A percentile compares a stretch with the other conserved stretches of the same genome.
phyloP scores from a whole-genome alignment of 768 basidiomycete species.

The Lyophyllum shimeji region DNA sequence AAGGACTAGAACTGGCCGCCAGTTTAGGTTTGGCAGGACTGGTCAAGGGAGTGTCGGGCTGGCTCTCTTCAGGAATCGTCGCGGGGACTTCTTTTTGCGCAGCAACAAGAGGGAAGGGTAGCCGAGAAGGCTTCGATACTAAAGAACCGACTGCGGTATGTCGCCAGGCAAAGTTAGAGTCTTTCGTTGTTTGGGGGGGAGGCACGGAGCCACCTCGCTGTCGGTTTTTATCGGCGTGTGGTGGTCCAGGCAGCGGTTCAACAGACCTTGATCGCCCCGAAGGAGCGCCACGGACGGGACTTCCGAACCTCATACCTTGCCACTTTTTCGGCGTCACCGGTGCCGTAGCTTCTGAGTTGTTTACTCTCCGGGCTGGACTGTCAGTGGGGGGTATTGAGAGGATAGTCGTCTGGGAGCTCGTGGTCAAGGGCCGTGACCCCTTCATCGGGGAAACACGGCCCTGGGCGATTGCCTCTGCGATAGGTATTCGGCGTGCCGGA shows the following conservation, averaged over 20 bases:
- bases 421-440: constrained; percentile 33
- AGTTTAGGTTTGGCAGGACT: constrained; percentile 20
- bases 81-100: constrained; percentile 10
- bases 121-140: constrained; percentile 9
- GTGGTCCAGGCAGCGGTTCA: constrained; percentile 13
- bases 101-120: constrained; percentile 38
- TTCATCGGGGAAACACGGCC: constrained; percentile 53
- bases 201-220: constrained; percentile 9
- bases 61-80: constrained; percentile 33
- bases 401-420: constrained; percentile 19
- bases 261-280: constrained; percentile 33
- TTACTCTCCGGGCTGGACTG: constrained; percentile 43
- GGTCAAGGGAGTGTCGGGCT: constrained; percentile 4
- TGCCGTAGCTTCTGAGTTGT: constrained; percentile 32
- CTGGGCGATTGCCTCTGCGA: constrained; percentile 48
- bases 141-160: not conserved
- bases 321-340: constrained; percentile 29
- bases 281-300: constrained; percentile 21
- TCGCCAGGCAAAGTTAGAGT: not conserved
- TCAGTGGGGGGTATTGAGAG: constrained; percentile 32
- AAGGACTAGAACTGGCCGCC: constrained; percentile 26
- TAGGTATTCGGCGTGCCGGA: constrained; percentile 65
- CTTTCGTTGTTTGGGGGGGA: constrained; percentile 14
- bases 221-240: constrained; percentile 14
- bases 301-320: constrained; percentile 26